A percentile compares a stretch with the other conserved stretches of the same genome.
Evolutionary conservation across 148 eudicot genomes (phyloP).

Genomic region (Polygonum maritimum): DNA sequence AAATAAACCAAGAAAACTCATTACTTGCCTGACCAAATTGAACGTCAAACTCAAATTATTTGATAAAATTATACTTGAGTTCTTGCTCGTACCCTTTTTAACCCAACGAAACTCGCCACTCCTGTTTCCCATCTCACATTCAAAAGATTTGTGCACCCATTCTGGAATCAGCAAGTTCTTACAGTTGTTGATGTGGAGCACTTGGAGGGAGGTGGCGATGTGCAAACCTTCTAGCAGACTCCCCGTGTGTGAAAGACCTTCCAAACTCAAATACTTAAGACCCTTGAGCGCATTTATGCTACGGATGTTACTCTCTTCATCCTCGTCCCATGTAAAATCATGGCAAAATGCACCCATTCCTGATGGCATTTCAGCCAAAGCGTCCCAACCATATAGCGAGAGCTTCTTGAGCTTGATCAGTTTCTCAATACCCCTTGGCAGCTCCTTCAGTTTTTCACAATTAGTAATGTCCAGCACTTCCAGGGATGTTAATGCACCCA

Average conservation of each 20-base stretch:
- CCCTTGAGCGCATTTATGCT: neutral
- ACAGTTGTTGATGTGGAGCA: neutral
- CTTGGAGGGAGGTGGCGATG: neutral
- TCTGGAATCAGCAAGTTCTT: neutral
- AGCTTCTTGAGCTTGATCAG: constrained; percentile 16
- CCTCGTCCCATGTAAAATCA: neutral
- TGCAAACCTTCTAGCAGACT: neutral
- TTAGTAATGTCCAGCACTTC: neutral
- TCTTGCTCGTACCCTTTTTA: neutral
- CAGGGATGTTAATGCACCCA: neutral
- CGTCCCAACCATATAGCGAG: neutral
- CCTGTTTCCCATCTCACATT: neutral
- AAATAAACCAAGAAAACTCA: no score
- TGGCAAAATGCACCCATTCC: constrained; percentile 1
- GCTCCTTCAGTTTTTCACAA: neutral
- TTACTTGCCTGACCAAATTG: neutral
- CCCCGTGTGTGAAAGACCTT: neutral
- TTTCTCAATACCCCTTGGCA: constrained; percentile 11
- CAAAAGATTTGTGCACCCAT: neutral
- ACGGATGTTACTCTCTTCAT: neutral
- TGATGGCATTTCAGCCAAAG: constrained; percentile 1
- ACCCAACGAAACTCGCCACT: neutral
- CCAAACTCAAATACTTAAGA: neutral
- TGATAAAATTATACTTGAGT: neutral
- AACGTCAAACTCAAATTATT: neutral